Evolutionary conservation across 1,139 yeast species (phyloP).

Genomic region (Nakaseomyces uthaithaninus): DNA sequence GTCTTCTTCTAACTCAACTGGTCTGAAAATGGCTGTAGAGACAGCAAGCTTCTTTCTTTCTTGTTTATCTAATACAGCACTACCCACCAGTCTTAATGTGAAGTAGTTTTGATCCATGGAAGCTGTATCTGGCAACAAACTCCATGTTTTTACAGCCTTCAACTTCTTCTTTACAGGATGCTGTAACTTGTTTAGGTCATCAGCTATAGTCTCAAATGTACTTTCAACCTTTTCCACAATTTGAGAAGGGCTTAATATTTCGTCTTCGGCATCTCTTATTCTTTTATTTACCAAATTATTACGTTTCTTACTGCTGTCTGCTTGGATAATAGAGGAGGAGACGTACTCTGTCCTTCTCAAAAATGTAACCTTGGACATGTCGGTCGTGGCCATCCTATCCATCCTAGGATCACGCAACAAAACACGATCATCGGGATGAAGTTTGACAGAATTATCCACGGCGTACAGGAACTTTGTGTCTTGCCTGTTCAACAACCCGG

Average conservation of each 20-base stretch:
- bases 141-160: slow-evolving; percentile 72
- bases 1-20: slow-evolving; percentile 63
- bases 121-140: slow-evolving; percentile 80
- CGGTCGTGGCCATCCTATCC: slow-evolving; percentile 46
- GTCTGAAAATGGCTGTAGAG: slow-evolving; percentile 63
- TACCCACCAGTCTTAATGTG: slow-evolving; percentile 68
- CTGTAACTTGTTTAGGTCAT: slow-evolving; percentile 39
- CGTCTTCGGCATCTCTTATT: slow-evolving; percentile 18
- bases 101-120: slow-evolving; percentile 73
- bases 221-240: slow-evolving; percentile 48
- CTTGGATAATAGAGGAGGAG: slow-evolving; percentile 22
- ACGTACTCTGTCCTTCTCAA: slow-evolving; percentile 92
- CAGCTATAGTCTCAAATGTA: slow-evolving; percentile 58
- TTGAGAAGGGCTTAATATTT: slow-evolving; percentile 22
- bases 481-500: slow-evolving; percentile 60
- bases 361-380: slow-evolving; percentile 60
- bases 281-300: slow-evolving; percentile 9
- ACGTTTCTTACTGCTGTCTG: slow-evolving; percentile 16
- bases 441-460: slow-evolving; percentile 34
- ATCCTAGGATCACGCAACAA: slow-evolving; percentile 69
- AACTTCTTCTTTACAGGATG: slow-evolving; percentile 76
- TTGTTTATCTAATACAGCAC: slow-evolving; percentile 53
- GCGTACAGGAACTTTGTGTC: slow-evolving; percentile 43
- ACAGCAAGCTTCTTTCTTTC: slow-evolving; percentile 40
- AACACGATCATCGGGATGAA: slow-evolving; percentile 72